Evolutionary conservation across 805 yeast species (phyloP).

Genomic region (Candida adriatica): DNA sequence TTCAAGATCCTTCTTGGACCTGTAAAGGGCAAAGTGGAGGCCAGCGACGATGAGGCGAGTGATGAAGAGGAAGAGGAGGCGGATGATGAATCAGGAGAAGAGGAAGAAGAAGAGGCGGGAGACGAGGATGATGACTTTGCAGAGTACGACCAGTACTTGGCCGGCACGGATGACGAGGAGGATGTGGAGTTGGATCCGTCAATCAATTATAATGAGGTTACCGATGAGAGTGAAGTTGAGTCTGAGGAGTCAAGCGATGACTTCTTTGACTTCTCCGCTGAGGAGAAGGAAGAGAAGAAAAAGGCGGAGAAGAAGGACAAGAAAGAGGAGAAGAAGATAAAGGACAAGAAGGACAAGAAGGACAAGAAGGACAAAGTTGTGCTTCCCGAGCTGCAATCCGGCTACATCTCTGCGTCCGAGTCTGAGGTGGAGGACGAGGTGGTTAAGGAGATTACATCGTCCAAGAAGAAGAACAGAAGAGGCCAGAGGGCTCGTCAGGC

Average conservation of each 20-base stretch:
- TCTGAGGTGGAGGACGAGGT: constrained; percentile 56
- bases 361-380: constrained; percentile 34
- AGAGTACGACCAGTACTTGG: constrained; percentile 33
- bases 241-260: constrained; percentile 28
- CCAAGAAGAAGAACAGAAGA: constrained; percentile 75
- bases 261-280: constrained; percentile 27
- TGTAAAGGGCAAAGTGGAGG: constrained; percentile 7
- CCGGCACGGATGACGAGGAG: constrained; percentile 32
- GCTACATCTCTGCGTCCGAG: constrained; percentile 75
- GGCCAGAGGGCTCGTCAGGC: constrained; percentile 97
- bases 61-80: constrained; percentile 20
- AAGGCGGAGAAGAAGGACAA: constrained; percentile 21
- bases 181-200: constrained; percentile 22
- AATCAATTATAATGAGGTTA: constrained; percentile 43
- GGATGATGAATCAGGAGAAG: constrained; percentile 18
- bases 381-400: constrained; percentile 68
- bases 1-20: constrained; percentile 30
- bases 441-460: constrained; percentile 45
- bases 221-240: constrained; percentile 56
- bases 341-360: too few species aligned
- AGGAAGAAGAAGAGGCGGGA: constrained; percentile 20
- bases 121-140: constrained; percentile 22
- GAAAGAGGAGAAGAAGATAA: constrained; percentile 21
- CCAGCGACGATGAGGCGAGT: constrained; percentile 13
- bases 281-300: constrained; percentile 30